Conservation (phyloP, 2,329 filamentous ascomycete genomes). For the Colletotrichum sp. region DNA sequence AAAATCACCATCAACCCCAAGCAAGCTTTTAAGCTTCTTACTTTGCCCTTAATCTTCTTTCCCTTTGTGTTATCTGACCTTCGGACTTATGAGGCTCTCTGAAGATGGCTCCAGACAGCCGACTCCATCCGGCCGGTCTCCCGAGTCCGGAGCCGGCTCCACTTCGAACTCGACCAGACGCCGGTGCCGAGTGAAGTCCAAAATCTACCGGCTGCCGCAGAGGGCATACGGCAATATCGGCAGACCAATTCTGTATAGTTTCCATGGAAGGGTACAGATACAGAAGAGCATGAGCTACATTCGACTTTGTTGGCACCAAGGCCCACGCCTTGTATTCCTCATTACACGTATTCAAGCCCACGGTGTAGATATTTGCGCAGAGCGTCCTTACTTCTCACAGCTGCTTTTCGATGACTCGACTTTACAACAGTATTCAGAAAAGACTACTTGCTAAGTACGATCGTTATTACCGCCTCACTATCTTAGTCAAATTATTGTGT, state of each 20-base stretch:
- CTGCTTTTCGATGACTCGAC: neutral
- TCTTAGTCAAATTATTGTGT: neutral
- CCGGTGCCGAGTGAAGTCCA: neutral
- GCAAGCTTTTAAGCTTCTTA: neutral
- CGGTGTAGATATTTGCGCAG: neutral
- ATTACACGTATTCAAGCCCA: neutral
- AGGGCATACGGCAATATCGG: neutral
- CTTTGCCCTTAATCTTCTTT: neutral
- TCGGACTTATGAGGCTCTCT: neutral
- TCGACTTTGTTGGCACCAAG: neutral
- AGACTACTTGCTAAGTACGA: neutral
- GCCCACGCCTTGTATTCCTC: neutral
- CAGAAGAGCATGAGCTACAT: neutral
- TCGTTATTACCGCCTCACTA: neutral
- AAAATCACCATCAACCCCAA: neutral
- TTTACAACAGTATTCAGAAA: neutral
- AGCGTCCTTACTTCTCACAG: neutral
- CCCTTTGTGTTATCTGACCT: rapidly evolving
- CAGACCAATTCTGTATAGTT: neutral
- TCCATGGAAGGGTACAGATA: neutral
- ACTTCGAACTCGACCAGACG: neutral
- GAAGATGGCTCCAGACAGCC: neutral
- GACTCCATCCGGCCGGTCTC: neutral
- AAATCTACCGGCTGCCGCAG: neutral
- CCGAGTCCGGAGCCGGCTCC: neutral